Percentiles rank a stretch among this genome's conserved stretches.
Evolutionary conservation across 2,329 filamentous ascomycete species (phyloP).

Genomic region (Phialophora expanda): DNA sequence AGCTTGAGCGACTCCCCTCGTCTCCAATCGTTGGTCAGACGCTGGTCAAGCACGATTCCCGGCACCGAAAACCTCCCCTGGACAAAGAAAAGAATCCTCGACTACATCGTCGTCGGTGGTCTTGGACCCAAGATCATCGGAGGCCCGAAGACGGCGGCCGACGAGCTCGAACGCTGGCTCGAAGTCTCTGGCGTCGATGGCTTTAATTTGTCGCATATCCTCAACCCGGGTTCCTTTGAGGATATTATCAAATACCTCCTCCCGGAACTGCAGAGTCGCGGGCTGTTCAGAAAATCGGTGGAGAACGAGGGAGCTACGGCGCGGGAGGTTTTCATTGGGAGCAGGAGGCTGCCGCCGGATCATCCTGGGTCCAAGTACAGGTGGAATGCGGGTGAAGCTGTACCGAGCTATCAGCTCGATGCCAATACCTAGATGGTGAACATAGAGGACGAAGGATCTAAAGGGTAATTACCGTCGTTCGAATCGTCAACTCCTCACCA

Average conservation of each 20-base stretch:
- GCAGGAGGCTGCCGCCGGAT: conserved; percentile 22
- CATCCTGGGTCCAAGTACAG: conserved; percentile 23
- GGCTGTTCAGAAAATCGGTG: conserved; percentile 44
- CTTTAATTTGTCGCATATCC: conserved; percentile 62
- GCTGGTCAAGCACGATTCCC: conserved; percentile 35
- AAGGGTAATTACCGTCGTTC: too few species aligned
- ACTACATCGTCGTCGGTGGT: conserved; percentile 55
- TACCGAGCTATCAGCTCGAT: conserved; percentile 10
- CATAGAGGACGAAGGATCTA: too few species aligned
- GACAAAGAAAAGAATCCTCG: conserved; percentile 51
- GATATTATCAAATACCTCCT: conserved; percentile 57
- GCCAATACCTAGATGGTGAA: too few species aligned
- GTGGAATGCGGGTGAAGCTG: conserved; percentile 15
- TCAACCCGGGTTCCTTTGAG: conserved; percentile 58
- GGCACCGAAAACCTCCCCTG: conserved; percentile 44
- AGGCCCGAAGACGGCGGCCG: conserved; percentile 68
- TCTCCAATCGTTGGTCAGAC: conserved; percentile 50
- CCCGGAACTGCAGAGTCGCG: conserved; percentile 53
- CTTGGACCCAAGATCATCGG: conserved; percentile 58
- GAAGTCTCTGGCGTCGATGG: conserved; percentile 72
- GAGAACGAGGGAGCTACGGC: conserved; percentile 20
- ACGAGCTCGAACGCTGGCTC: conserved; percentile 70
- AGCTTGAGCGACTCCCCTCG: conserved; percentile 58
- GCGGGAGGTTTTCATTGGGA: conserved; percentile 34
- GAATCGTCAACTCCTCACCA: too few species aligned